Evolutionary conservation across 1,284 basidiomycete species (phyloP).

Genomic region (Schizophyllum commune): DNA sequence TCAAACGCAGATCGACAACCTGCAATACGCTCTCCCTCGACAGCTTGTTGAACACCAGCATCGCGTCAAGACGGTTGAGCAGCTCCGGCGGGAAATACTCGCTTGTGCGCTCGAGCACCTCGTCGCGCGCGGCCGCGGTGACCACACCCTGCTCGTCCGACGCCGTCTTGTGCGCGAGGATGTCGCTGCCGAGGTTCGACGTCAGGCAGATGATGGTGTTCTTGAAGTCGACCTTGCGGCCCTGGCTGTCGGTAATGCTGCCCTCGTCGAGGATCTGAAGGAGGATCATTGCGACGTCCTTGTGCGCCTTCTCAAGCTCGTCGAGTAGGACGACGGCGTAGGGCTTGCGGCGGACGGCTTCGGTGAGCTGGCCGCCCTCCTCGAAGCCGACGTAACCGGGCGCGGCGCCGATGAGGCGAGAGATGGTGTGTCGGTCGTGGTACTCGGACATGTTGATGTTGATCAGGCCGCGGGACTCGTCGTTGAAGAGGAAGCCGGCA

Average conservation of each 20-base stretch:
- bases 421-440: conserved; percentile 87
- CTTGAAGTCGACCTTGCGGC: conserved; percentile 75
- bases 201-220: conserved; percentile 78
- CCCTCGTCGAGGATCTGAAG: conserved; percentile 94
- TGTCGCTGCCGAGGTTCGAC: conserved; percentile 59
- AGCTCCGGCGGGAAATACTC: conserved; percentile 88
- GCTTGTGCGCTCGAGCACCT: conserved; percentile 71
- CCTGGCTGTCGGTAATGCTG: conserved; percentile 78
- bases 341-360: conserved; percentile 78
- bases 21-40: conserved; percentile 65
- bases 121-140: conserved; percentile 50
- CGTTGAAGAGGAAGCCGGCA: conserved; percentile 82
- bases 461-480: conserved; percentile 82
- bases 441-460: conserved; percentile 94
- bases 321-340: conserved; percentile 79
- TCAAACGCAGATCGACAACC: conserved; percentile 71
- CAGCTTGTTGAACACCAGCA: conserved; percentile 87
- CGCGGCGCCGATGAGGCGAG: conserved; percentile 83
- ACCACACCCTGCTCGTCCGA: conserved; percentile 63
- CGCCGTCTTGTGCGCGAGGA: conserved; percentile 66
- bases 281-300: conserved; percentile 87
- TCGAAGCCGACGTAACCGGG: conserved; percentile 94
- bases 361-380: conserved; percentile 85
- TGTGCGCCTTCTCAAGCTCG: conserved; percentile 90
- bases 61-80: conserved; percentile 83